Evolutionary conservation across 2,329 filamentous ascomycete species (phyloP).

Genomic region (Aureobasidium leucospermi): DNA sequence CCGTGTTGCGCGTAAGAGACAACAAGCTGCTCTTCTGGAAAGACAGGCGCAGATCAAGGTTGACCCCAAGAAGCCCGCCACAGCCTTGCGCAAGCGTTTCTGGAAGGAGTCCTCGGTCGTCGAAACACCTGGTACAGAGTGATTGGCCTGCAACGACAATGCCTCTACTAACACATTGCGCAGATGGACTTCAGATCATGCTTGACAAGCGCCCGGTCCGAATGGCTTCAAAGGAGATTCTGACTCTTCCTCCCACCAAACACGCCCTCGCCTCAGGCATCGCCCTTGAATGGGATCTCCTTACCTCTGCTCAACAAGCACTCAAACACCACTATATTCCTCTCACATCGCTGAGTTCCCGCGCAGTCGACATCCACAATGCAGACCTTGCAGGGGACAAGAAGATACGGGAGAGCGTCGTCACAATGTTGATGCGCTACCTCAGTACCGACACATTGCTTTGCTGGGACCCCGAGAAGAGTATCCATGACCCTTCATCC

Average conservation of each 20-base stretch:
- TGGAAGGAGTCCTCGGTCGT: slow-evolving; percentile 77
- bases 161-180: slow-evolving; percentile 11
- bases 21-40: slow-evolving; percentile 44
- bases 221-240: slow-evolving; percentile 62
- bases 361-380: slow-evolving; percentile 70
- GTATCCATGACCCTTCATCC: slow-evolving; percentile 34
- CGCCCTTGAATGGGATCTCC: slow-evolving; percentile 86
- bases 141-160: background rate
- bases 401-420: slow-evolving; percentile 55
- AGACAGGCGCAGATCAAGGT: slow-evolving; percentile 37
- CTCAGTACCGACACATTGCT: slow-evolving; percentile 86
- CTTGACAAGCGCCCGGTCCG: slow-evolving; percentile 76
- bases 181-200: slow-evolving; percentile 55
- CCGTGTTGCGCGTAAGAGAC: slow-evolving; percentile 40
- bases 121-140: slow-evolving; percentile 53
- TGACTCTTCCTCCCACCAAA: slow-evolving; percentile 68
- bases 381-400: slow-evolving; percentile 52
- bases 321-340: slow-evolving; percentile 83
- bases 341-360: slow-evolving; percentile 74
- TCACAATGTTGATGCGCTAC: slow-evolving; percentile 69
- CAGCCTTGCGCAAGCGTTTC: slow-evolving; percentile 63
- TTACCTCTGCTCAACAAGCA: slow-evolving; percentile 75
- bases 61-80: slow-evolving; percentile 38
- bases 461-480: slow-evolving; percentile 68
- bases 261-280: slow-evolving; percentile 75